Percentiles rank a stretch among this genome's conserved stretches.
Evolutionary conservation across 2,329 filamentous ascomycete species (phyloP).

Genomic region (Phoma sp.): DNA sequence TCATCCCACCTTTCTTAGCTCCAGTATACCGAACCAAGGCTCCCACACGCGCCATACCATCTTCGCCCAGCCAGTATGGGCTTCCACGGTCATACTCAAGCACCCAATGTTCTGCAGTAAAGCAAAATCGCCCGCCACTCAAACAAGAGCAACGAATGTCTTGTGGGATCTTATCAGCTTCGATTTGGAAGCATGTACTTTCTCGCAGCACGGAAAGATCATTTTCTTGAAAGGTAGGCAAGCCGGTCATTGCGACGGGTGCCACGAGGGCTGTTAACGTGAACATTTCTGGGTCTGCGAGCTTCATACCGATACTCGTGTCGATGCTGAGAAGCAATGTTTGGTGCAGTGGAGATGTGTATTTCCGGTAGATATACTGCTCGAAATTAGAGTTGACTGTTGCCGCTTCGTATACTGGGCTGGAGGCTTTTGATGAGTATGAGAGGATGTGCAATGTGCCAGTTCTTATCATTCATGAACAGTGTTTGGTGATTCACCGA

Average conservation of each 20-base stretch:
- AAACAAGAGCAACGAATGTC: constrained; percentile 5
- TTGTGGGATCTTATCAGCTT: background rate
- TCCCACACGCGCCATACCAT: background rate
- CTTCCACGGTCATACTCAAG: constrained; percentile 8
- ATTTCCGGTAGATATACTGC: background rate
- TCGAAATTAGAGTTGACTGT: no score
- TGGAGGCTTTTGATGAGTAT: no score
- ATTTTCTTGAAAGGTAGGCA: background rate
- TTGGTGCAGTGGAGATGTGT: background rate
- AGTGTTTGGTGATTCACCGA: no score
- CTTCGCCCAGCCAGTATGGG: background rate
- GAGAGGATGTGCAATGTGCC: no score
- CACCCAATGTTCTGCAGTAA: constrained; percentile 9
- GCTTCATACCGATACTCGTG: background rate
- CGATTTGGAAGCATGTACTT: background rate
- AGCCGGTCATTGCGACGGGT: constrained; percentile 1
- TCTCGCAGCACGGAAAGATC: background rate
- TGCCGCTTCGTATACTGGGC: no score
- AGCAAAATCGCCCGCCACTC: background rate
- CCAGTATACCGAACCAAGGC: background rate
- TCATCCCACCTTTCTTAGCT: background rate
- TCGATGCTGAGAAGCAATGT: background rate
- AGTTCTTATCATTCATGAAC: no score
- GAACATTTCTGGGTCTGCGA: background rate
- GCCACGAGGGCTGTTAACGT: constrained; percentile 9